Conservation (phyloP, 495 filamentous ascomycete genomes). For the Aspergillus baeticus region DNA sequence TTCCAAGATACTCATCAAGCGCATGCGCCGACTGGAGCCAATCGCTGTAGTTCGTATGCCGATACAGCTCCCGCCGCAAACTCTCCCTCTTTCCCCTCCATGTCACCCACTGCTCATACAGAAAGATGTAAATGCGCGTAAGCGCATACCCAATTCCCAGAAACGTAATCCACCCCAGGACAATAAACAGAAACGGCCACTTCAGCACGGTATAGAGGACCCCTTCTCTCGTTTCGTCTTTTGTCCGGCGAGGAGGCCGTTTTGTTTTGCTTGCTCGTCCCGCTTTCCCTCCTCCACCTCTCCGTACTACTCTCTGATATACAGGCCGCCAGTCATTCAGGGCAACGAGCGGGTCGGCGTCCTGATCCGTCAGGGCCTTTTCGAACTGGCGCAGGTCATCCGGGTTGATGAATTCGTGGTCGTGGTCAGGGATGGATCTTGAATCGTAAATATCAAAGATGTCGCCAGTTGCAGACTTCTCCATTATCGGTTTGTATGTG, state of each 20-base stretch:
- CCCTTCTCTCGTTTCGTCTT: conserved; percentile 92
- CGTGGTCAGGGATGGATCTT: conserved; percentile 57
- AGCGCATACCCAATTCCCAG: conserved; percentile 68
- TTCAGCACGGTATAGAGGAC: conserved; percentile 84
- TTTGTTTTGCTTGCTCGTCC: conserved; percentile 30
- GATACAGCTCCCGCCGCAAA: conserved; percentile 66
- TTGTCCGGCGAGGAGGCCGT: conserved; percentile 52
- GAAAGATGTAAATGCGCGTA: conserved; percentile 83
- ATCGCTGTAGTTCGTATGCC: conserved; percentile 70
- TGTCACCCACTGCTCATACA: conserved; percentile 70
- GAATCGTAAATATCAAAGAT: conserved; percentile 35
- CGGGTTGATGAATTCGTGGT: conserved; percentile 63
- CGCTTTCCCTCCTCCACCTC: conserved; percentile 37
- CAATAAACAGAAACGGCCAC: conserved; percentile 82
- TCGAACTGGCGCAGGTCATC: conserved; percentile 51
- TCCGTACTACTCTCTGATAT: conserved; percentile 58
- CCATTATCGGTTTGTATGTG: conserved; percentile 31
- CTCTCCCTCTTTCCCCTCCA: conserved; percentile 66
- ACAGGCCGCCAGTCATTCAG: conserved; percentile 86
- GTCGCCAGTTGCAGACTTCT: conserved; percentile 26
- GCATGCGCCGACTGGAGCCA: conserved; percentile 77
- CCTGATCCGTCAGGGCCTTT: conserved; percentile 49
- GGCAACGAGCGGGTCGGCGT: conserved; percentile 57
- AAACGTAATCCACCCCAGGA: conserved; percentile 75
- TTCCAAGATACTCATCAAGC: conserved; percentile 80